phyloP scores from a whole-genome alignment of 2,329 filamentous ascomycete genomes.

The Cordyceps militaris region DNA sequence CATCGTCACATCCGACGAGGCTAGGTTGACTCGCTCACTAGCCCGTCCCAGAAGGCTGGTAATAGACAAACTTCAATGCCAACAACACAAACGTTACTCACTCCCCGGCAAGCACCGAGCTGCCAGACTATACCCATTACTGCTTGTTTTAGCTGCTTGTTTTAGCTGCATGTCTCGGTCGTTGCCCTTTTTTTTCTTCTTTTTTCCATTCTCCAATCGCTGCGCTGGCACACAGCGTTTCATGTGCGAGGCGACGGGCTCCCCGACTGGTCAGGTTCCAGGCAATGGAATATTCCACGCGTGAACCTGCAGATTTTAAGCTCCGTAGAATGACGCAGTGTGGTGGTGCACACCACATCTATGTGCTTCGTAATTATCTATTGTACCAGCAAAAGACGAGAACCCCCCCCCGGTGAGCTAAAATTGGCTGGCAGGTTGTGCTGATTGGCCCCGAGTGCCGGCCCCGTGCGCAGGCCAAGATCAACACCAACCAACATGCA shows the following conservation, averaged over 20 bases:
- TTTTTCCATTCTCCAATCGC: background rate
- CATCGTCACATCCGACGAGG: background rate
- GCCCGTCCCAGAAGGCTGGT: background rate
- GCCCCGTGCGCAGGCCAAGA: background rate
- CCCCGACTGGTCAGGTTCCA: background rate
- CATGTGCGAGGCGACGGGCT: background rate
- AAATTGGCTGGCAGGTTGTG: background rate
- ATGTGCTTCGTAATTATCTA: no score
- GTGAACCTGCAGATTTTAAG: background rate
- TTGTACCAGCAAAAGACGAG: background rate
- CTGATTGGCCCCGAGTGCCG: conserved; percentile 10
- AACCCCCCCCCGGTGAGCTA: background rate
- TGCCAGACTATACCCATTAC: background rate
- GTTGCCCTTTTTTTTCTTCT: background rate
- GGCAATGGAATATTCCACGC: background rate
- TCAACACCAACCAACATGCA: background rate
- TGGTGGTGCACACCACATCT: no score
- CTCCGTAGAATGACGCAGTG: background rate
- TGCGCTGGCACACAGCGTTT: background rate
- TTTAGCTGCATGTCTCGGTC: background rate
- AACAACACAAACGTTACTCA: background rate
- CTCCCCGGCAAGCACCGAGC: background rate
- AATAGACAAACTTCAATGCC: no score
- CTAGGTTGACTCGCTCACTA: background rate
- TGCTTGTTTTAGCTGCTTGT: no score